These are phyloP conservation scores for Cladorrhinum sp. DNA, from an alignment of 2,329 filamentous ascomycete species.

Conservation along the genomic window DNA sequence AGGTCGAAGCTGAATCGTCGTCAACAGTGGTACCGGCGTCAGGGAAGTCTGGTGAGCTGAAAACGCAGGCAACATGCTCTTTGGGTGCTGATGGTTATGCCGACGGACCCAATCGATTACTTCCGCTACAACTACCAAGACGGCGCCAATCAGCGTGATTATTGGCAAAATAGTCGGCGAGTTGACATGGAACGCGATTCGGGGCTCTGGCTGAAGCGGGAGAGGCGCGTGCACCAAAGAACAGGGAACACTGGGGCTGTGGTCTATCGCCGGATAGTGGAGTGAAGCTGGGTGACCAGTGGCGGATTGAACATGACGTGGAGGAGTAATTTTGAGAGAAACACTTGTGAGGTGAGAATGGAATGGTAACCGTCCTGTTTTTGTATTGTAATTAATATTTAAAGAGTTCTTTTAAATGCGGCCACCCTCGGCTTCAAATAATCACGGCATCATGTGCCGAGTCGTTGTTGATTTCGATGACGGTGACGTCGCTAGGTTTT, in stretches of 20 bases:
- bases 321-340: neutral
- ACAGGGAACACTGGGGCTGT: slow-evolving; percentile 43
- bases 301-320: slow-evolving; percentile 39
- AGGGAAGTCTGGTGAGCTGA: slow-evolving; percentile 9
- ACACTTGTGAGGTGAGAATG: no score
- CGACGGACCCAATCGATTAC: neutral
- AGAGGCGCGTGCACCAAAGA: slow-evolving; percentile 38
- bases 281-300: slow-evolving; percentile 34
- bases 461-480: no score
- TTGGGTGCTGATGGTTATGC: slow-evolving; percentile 18
- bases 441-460: no score
- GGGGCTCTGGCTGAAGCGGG: slow-evolving; percentile 44
- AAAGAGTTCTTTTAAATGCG: no score
- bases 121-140: slow-evolving; percentile 37
- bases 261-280: slow-evolving; percentile 25
- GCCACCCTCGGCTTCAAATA: no score
- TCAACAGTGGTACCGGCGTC: neutral
- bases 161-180: slow-evolving; percentile 50
- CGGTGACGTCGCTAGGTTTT: no score
- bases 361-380: no score
- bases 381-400: no score
- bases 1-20: slow-evolving; percentile 6
- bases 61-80: slow-evolving; percentile 14
- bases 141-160: slow-evolving; percentile 43
- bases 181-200: slow-evolving; percentile 51